A percentile compares a stretch with the other conserved stretches of the same genome.
phyloP scores from a whole-genome alignment of 1,284 basidiomycete genomes.

The Ceratobasidium papillatum region DNA sequence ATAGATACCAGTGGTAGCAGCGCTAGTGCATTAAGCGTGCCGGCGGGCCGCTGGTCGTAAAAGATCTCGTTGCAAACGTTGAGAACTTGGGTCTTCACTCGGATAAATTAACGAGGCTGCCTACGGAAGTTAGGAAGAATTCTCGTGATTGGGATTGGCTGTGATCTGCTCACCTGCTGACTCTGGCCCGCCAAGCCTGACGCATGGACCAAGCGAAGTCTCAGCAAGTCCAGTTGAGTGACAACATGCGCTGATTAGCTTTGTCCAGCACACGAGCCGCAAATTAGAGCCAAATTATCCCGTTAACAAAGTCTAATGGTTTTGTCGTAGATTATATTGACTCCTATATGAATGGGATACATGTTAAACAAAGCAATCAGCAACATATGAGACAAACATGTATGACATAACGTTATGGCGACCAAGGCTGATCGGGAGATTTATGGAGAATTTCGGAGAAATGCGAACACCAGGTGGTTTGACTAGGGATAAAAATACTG shows the following conservation, averaged over 20 bases:
- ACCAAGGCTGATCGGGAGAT: neutral
- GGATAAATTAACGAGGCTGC: neutral
- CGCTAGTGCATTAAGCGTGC: neutral
- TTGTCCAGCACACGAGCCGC: no score
- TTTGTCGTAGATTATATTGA: no score
- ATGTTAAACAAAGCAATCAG: no score
- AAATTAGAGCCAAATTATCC: no score
- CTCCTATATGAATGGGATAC: no score
- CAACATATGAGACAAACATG: no score
- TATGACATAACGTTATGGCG: no score
- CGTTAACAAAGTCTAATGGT: no score
- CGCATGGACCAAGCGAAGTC: neutral
- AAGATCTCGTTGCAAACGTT: neutral
- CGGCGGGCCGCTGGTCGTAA: neutral
- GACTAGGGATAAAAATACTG: neutral
- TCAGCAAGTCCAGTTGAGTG: no score
- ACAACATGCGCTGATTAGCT: no score
- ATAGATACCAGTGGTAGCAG: neutral
- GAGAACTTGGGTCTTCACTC: neutral
- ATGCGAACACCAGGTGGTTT: neutral
- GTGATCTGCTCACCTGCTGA: neutral
- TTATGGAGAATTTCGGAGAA: neutral
- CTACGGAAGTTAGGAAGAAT: neutral
- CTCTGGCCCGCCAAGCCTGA: neutral
- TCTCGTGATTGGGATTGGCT: neutral